Base-by-base conservation (phyloP, 768 basidiomycete species). In the Hypsizygus marmoreus region DNA sequence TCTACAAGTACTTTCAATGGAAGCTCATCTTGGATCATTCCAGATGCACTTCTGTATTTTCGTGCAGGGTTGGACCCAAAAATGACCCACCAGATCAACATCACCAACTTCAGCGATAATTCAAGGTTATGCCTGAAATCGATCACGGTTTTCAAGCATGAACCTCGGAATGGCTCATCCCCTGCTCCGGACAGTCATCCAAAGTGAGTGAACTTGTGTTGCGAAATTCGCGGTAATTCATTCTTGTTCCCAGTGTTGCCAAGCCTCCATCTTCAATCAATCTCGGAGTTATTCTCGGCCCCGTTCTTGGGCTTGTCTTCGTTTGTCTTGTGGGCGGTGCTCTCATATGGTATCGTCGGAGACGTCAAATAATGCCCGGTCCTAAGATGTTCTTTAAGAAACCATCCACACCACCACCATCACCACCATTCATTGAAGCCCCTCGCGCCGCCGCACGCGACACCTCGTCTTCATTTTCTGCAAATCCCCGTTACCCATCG, bases 11-110 rank as follows among this genome's bases (percentile, higher is more conserved):
- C 28, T 17, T 54, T 47, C 12, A 57, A 57, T 31, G 56, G 47
- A 43, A 54, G 34, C 17, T 57, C 56, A 5, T 6, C 35, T 10
- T 51, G 47, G 49, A 49, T 33, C 3, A 39, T 54, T 45, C 53
- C 56, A n/a, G 50, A 57, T 26, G 50, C 56, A 33, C 40, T 57
- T 19, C 37, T 57, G 28, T 57, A 45, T 42, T 51, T 57, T 24
- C 44, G 39, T 40, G 52, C 52, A 38, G 56, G 56, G 13, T 32
- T 57, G 9, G 50, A 57, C 37, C 50, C 52, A 14, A 46, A 35
- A 4, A 24, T 28, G 14, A 49, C 39, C 5, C 50, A 57, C 31
- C 24, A 49, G 35, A 49, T 57, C 26, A 51, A 28, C 42, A 46
- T 57, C 28, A 48, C 53, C 17, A 57, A 57, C 22, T 32, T 51